A percentile compares a stretch with the other conserved stretches of the same genome.
phyloP scores from a whole-genome alignment of 2,329 filamentous ascomycete species.

The Fusarium pilosicola region DNA sequence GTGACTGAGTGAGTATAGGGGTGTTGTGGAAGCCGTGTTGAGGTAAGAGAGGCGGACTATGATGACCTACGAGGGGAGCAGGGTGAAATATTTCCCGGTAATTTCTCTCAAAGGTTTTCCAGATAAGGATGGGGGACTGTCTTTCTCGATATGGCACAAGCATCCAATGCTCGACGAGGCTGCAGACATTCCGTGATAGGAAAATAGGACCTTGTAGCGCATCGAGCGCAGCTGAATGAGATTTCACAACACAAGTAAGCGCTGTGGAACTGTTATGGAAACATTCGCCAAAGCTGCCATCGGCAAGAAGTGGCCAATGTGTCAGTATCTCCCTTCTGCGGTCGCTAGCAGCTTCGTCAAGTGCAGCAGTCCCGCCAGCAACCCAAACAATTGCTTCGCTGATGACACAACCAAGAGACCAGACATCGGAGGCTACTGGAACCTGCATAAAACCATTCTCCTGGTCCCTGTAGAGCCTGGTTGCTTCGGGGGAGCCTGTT shows the following conservation, averaged over 20 bases:
- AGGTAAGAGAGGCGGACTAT: neutral
- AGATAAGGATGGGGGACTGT: neutral
- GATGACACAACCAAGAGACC: conserved; percentile 30
- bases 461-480: neutral
- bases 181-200: conserved; percentile 3
- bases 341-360: neutral
- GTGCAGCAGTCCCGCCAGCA: neutral
- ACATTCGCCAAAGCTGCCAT: conserved; percentile 10
- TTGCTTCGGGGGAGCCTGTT: conserved; percentile 18
- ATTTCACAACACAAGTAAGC: neutral
- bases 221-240: neutral
- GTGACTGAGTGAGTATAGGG: neutral
- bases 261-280: conserved; percentile 12
- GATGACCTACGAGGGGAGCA: no score
- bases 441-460: neutral
- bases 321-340: neutral
- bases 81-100: neutral
- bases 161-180: conserved; percentile 5
- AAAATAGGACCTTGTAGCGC: neutral
- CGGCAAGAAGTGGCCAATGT: neutral
- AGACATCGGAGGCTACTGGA: conserved; percentile 1
- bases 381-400: conserved; percentile 29
- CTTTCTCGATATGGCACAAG: neutral
- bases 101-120: neutral
- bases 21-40: neutral